Base-by-base conservation (phyloP, 495 filamentous ascomycete genomes). In the Xylaria scruposa region DNA sequence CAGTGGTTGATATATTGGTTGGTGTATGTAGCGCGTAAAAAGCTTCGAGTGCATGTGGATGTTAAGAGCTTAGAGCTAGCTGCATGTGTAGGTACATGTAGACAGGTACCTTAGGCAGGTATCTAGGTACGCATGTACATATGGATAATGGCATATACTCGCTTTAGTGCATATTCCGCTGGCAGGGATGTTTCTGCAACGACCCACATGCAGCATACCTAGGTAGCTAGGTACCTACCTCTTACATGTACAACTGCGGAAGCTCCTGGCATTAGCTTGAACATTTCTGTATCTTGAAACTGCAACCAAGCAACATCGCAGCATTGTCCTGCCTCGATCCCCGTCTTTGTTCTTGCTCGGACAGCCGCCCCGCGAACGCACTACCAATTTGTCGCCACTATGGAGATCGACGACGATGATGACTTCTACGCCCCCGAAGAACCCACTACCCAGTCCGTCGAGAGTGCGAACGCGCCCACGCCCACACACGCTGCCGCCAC, bases 391-490 rank as follows among this genome's bases (percentile, higher is more conserved):
- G 9, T 29, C 21, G 70, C 40, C 31, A 83, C 62, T 58, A 91
- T 91, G 90, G 90, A 92, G 79, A 83, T 88, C 36, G 90, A 91
- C 76, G 90, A 91, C 70, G 90, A 92, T 54, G 90, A 91, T 70
- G 90, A 92, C 74, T 89, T 92, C 75, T 92, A 92, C 77, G 86
- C 84, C 53, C 83, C 85, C 0, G 83, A 87, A 15, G 87, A 86
- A 77, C 78, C 81, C 0, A 76, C 78, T 0, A 72, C 79, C 1
- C 75, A 83, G 19, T 56, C 80, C 51, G 47, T 33, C 24, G 73
- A 77, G 53, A 38, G 24, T 49, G 47, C 71, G 26, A n/a, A 42
- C 24, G 47, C 65, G 31, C 56, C 67, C 46, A 6, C 44, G 13
- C 13, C 44, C 49, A 51, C 36, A 21, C 33, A 67, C 26, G 40